A percentile compares a stretch with the other conserved stretches of the same genome.
phyloP scores from a whole-genome alignment of 2,329 filamentous ascomycete genomes.

The Oidium heveae region DNA sequence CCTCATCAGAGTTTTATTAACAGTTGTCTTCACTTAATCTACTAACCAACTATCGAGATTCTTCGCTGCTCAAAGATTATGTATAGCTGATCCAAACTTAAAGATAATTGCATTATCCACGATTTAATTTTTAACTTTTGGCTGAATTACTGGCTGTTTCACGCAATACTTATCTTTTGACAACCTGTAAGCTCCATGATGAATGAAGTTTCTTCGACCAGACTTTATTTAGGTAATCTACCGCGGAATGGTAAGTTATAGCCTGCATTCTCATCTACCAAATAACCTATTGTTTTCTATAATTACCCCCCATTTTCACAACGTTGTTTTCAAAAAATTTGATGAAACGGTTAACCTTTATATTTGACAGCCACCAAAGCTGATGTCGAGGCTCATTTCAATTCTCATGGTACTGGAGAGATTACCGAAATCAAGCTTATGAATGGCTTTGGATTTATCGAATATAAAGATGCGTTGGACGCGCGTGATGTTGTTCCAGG shows the following conservation, averaged over 20 bases:
- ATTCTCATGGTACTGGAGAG: conserved; percentile 83
- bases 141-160: no score
- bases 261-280: not conserved
- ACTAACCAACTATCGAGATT: no score
- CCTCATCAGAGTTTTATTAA: no score
- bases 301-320: not conserved
- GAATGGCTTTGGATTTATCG: conserved; percentile 99
- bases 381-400: conserved; percentile 90
- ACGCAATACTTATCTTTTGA: no score
- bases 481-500: conserved; percentile 94
- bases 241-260: conserved; percentile 67
- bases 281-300: not conserved
- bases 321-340: not conserved
- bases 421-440: conserved; percentile 99
- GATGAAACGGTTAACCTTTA: not conserved
- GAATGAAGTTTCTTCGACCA: conserved; percentile 82
- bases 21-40: no score
- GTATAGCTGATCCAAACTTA: no score
- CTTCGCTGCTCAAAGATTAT: no score
- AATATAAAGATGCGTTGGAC: conserved; percentile 97
- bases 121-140: no score
- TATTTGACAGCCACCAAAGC: conserved; percentile 57
- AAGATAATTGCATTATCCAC: no score
- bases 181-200: conserved; percentile 12
- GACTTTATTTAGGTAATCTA: conserved; percentile 94